Base-by-base conservation (phyloP, 768 basidiomycete genomes). In the Candolleomyces eurysporus region DNA sequence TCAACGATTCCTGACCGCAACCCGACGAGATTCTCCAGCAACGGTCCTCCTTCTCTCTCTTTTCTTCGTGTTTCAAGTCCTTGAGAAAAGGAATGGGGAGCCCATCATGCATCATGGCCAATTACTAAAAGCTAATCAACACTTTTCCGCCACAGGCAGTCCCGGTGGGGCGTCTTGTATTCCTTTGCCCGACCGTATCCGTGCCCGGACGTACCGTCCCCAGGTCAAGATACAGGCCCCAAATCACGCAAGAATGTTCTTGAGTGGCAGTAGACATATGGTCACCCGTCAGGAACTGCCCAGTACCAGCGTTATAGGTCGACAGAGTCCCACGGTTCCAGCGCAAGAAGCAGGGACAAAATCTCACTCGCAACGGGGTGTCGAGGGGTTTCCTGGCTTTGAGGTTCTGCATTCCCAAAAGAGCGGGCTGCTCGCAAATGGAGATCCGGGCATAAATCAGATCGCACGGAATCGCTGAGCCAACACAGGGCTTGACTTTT, bases 311-410 rank as follows among this genome's bases (percentile, higher is more conserved):
- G 7, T 51, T 14, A 22, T n/a, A 14, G 21, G 21, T 17, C 54
- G 59, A 45, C 50, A 45, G 26, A 30, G 57, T 74, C 75, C 72
- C 75, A 73, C 76, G 75, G 69, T 77, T 73, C 62, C 50, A 67
- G 55, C 73, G 67, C 75, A 70, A 63, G 71, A 68, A 75, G 66
- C 52, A 63, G 61, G 57, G 67, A 63, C 58, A 52, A 62, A 63
- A 64, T 68, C 63, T 63, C 59, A 53, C 55, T 32, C 45, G 53
- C 31, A 51, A 32, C 21, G 19, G 31, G 52, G 36, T 51, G 32
- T 32, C 58, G 13, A 51, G 58, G 43, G 30, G 14, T 13, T 22
- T 46, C n/a, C 55, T 22, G 39, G 45, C n/a, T 43, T 19, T 26
- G 55, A 26, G 54, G n/a, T 4, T 17, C 26, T 5, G 31, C 52